Conservation (phyloP, 2,329 filamentous ascomycete genomes). For the Epichloe baconii region DNA sequence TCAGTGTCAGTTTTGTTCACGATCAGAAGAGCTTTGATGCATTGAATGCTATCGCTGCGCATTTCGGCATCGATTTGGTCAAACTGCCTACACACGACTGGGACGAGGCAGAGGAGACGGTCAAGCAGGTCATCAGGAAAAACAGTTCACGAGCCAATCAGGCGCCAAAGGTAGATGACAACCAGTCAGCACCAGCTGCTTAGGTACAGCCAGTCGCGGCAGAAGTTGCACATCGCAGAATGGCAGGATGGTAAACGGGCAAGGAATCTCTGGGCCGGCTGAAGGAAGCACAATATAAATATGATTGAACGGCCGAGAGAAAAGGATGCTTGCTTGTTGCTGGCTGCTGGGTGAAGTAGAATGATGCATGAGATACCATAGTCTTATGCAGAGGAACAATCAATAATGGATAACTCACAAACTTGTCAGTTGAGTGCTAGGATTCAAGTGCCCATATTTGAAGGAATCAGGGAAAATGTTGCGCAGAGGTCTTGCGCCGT, state of each 20-base stretch:
- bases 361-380: constrained; percentile 7
- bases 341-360: background rate
- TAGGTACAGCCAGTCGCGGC: constrained; percentile 15
- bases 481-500: background rate
- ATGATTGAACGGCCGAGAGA: background rate
- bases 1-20: constrained; percentile 89
- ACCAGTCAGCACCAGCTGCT: constrained; percentile 13
- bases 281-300: background rate
- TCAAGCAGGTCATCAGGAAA: constrained; percentile 66
- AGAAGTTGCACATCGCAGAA: background rate
- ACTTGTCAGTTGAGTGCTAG: background rate
- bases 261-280: background rate
- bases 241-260: background rate
- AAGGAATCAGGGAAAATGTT: background rate
- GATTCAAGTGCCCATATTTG: background rate
- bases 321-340: background rate
- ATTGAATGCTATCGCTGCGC: constrained; percentile 64
- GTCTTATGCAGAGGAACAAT: background rate
- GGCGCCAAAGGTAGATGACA: constrained; percentile 32
- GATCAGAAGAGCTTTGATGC: constrained; percentile 71
- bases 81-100: constrained; percentile 77
- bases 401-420: background rate
- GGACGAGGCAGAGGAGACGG: constrained; percentile 74
- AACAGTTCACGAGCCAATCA: constrained; percentile 44
- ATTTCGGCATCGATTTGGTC: constrained; percentile 71